Evolutionary conservation across 2,329 filamentous ascomycete species (phyloP).

Genomic region (Talaromyces islandicus): DNA sequence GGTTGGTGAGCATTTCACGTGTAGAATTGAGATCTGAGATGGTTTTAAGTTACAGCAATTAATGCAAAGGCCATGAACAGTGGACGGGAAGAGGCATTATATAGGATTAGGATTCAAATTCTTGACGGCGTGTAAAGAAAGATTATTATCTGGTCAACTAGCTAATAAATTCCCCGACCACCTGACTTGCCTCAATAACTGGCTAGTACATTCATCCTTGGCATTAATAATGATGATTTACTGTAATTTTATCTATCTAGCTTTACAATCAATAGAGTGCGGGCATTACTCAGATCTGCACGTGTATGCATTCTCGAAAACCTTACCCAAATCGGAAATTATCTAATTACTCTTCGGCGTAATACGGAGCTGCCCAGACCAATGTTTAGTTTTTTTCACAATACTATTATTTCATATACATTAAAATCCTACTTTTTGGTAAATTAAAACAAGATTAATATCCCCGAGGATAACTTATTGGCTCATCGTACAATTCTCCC

Average conservation of each 20-base stretch:
- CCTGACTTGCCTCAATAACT: too few species aligned
- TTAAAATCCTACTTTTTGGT: background rate
- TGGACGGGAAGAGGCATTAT: background rate
- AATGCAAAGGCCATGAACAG: background rate
- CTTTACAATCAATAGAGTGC: too few species aligned
- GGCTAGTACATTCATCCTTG: too few species aligned
- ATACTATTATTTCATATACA: background rate
- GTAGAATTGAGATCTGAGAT: background rate
- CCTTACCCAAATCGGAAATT: background rate
- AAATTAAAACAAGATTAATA: background rate
- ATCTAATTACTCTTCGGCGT: background rate
- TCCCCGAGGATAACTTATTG: too few species aligned
- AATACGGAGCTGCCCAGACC: too few species aligned
- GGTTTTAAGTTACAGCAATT: background rate
- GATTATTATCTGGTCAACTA: too few species aligned
- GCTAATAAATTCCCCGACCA: background rate
- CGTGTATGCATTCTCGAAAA: background rate
- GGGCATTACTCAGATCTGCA: too few species aligned
- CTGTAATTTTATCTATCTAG: background rate
- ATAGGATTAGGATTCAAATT: background rate
- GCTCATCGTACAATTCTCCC: background rate
- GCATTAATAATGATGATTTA: background rate
- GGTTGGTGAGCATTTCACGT: constrained; percentile 6
- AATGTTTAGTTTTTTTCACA: background rate
- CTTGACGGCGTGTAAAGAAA: background rate